Conservation (phyloP, 2,329 filamentous ascomycete genomes). For the Leptographium galeiforme region DNA sequence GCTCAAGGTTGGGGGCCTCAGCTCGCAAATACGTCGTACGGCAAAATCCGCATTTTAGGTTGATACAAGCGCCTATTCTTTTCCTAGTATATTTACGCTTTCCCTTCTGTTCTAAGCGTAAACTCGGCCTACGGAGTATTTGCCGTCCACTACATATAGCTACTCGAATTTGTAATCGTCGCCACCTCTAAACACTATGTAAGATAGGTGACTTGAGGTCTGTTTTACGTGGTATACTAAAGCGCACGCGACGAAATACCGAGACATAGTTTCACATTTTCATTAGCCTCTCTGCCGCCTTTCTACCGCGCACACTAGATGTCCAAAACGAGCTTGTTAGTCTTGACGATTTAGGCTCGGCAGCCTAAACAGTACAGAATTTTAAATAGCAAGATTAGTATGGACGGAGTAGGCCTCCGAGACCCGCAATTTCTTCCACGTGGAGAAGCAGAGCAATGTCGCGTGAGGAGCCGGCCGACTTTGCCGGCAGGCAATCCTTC, state of each 20-base stretch:
- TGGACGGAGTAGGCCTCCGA: background rate
- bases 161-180: background rate
- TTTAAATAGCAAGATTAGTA: background rate
- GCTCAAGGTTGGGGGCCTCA: background rate
- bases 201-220: background rate
- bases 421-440: background rate
- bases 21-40: background rate
- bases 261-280: background rate
- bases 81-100: background rate
- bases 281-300: background rate
- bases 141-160: background rate
- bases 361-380: background rate
- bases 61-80: background rate
- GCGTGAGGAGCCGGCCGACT: background rate
- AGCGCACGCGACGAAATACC: background rate
- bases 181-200: background rate
- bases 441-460: background rate
- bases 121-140: background rate
- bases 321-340: background rate
- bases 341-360: background rate
- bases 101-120: background rate
- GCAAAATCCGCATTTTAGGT: background rate
- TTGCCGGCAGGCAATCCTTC: background rate
- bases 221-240: background rate
- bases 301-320: background rate